These are phyloP conservation scores for Nannochloropsis gaditana DNA, from an alignment of 108 stramenopile species.

Conservation along the genomic window DNA sequence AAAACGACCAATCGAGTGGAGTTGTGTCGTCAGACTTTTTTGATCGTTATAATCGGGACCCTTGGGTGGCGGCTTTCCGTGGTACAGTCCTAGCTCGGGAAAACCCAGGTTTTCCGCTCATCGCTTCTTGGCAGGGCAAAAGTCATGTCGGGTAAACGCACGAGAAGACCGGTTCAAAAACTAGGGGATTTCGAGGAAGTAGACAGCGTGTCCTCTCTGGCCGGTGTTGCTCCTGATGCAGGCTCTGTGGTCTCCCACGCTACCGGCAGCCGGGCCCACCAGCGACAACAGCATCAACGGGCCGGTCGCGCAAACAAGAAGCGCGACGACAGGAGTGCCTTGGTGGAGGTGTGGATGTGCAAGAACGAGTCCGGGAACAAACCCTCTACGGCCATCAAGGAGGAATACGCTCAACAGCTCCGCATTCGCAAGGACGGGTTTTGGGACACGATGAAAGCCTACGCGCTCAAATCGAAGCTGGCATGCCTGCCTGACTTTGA, in stretches of 20 bases:
- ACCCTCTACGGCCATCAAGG: background rate
- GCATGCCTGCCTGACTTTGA: background rate
- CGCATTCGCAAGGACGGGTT: background rate
- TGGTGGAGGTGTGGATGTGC: background rate
- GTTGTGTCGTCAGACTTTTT: no score
- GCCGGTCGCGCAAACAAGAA: background rate
- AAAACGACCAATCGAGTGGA: no score
- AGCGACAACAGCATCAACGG: background rate
- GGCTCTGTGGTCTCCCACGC: background rate
- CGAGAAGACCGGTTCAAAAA: background rate
- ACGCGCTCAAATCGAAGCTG: background rate
- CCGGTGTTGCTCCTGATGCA: background rate
- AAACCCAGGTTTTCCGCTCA: no score
- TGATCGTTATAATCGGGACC: no score
- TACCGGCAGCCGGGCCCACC: background rate
- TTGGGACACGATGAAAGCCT: background rate
- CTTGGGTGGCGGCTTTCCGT: no score
- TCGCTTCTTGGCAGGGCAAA: no score
- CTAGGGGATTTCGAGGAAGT: background rate
- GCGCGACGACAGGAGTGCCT: background rate
- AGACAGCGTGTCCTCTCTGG: no score
- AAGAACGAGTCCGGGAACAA: background rate
- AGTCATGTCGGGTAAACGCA: background rate
- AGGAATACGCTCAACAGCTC: background rate
- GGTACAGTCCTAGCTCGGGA: no score